phyloP scores from a whole-genome alignment of 768 basidiomycete genomes.

The Boletus rufocinnamomeus region DNA sequence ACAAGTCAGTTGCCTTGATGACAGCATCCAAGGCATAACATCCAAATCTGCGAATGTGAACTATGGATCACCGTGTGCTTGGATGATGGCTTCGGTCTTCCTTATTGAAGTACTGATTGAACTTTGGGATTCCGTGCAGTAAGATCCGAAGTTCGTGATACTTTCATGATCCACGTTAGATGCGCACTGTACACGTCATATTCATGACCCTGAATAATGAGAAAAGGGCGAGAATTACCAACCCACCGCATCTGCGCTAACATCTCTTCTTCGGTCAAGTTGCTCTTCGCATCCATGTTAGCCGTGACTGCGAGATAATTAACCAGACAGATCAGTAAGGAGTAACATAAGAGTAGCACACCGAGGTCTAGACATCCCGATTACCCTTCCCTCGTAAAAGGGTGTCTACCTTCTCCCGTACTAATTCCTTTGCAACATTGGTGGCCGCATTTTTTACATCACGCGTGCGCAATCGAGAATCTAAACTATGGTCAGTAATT shows the following conservation, averaged over 20 bases:
- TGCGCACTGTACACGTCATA: constrained; percentile 37
- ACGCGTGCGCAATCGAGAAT: constrained; percentile 2
- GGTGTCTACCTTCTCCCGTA: constrained; percentile 8
- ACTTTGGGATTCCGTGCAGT: constrained; percentile 54
- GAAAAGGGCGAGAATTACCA: not conserved
- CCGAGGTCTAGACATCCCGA: constrained; percentile 34
- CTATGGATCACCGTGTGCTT: constrained; percentile 1
- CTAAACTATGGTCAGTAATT: not conserved
- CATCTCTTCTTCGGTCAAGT: constrained; percentile 19
- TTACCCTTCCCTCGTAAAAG: constrained; percentile 17
- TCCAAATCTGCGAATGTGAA: constrained; percentile 43
- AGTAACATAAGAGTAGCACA: constrained; percentile 15
- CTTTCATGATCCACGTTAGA: constrained; percentile 57
- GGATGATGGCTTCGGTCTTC: not conserved
- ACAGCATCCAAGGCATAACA: constrained; percentile 44
- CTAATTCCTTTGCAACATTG: constrained; percentile 2
- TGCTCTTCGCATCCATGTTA: constrained; percentile 26
- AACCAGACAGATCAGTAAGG: not conserved
- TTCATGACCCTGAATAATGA: not conserved
- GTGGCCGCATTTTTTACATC: not conserved
- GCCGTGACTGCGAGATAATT: constrained; percentile 18
- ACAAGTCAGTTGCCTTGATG: constrained; percentile 31
- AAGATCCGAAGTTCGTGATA: constrained; percentile 62
- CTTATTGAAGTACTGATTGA: constrained; percentile 49
- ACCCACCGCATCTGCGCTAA: constrained; percentile 20